Evolutionary conservation across 2,329 filamentous ascomycete genomes (phyloP).

Genomic region (Cladosporium colombiae): DNA sequence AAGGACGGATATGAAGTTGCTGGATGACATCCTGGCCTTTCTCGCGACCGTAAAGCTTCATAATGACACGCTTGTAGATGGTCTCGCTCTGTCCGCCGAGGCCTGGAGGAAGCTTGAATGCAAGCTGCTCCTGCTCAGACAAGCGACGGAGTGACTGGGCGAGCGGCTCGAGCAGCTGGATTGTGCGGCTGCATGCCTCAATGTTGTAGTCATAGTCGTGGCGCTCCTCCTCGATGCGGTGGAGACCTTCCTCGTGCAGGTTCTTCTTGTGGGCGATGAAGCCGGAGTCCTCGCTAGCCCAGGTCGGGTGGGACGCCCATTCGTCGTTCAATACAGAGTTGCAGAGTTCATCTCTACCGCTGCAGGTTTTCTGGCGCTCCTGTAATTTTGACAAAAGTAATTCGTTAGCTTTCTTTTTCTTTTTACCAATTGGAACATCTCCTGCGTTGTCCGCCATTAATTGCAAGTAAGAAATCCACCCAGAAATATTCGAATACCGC

Average conservation of each 20-base stretch:
- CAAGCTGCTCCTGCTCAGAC: constrained; percentile 62
- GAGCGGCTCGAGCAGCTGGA: constrained; percentile 92
- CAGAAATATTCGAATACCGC: not conserved
- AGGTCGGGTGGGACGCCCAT: constrained; percentile 98
- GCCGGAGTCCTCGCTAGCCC: constrained; percentile 96
- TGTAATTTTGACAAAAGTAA: constrained; percentile 31
- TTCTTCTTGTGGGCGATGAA: constrained; percentile 99
- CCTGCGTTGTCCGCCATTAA: not conserved
- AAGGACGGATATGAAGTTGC: constrained; percentile 81
- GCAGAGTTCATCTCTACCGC: constrained; percentile 92
- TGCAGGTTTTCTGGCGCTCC: constrained; percentile 88
- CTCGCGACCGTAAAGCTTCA: constrained; percentile 92
- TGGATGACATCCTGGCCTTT: constrained; percentile 81
- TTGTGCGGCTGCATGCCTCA: constrained; percentile 89
- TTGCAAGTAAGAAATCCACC: not conserved
- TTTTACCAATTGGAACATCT: not conserved
- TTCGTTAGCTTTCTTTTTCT: constrained; percentile 2
- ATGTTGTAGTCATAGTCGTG: constrained; percentile 99
- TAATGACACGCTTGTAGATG: constrained; percentile 94
- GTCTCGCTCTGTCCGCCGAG: constrained; percentile 92
- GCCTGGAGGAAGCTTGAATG: constrained; percentile 77
- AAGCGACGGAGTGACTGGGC: constrained; percentile 86
- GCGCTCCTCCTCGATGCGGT: constrained; percentile 95
- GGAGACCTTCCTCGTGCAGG: constrained; percentile 86
- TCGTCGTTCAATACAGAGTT: constrained; percentile 92